Conservation (phyloP, 225 moss, liverwort and hornwort genomes). For the Sphagnum tenellum region DNA sequence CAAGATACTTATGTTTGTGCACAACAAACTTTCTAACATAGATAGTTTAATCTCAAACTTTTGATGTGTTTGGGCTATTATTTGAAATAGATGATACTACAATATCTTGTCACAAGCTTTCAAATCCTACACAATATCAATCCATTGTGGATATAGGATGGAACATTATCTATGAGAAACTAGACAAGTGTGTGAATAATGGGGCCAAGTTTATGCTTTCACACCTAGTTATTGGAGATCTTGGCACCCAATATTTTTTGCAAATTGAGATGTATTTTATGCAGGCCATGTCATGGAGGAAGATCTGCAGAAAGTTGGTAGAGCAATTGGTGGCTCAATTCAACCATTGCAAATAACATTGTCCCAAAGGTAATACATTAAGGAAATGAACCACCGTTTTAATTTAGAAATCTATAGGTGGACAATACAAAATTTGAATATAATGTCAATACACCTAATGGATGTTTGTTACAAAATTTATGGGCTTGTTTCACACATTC, state of each 20-base stretch:
- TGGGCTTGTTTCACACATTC: slow-evolving; percentile 35
- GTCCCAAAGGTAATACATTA: slow-evolving; percentile 84
- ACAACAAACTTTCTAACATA: too few species aligned
- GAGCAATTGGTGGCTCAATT: slow-evolving; percentile 74
- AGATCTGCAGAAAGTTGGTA: slow-evolving; percentile 75
- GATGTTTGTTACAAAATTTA: too few species aligned
- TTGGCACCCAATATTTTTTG: slow-evolving; percentile 97
- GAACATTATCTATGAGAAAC: slow-evolving; percentile 97
- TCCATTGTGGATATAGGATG: slow-evolving; percentile 97
- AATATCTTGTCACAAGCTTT: slow-evolving; percentile 41
- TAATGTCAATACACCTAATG: too few species aligned
- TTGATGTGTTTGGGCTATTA: too few species aligned
- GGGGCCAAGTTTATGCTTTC: slow-evolving; percentile 92
- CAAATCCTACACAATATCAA: slow-evolving; percentile 88
- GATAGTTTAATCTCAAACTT: too few species aligned
- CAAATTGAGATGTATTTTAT: slow-evolving; percentile 86
- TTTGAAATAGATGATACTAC: slow-evolving; percentile 25
- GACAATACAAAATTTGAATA: too few species aligned
- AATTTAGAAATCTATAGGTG: too few species aligned
- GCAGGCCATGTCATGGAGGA: slow-evolving; percentile 97
- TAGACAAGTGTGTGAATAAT: slow-evolving; percentile 91
- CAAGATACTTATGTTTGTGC: too few species aligned
- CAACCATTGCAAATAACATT: slow-evolving; percentile 89
- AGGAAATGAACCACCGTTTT: too few species aligned
- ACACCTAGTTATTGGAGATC: slow-evolving; percentile 83